Conservation (phyloP, 495 filamentous ascomycete genomes). For the Neohortaea acidophila region DNA sequence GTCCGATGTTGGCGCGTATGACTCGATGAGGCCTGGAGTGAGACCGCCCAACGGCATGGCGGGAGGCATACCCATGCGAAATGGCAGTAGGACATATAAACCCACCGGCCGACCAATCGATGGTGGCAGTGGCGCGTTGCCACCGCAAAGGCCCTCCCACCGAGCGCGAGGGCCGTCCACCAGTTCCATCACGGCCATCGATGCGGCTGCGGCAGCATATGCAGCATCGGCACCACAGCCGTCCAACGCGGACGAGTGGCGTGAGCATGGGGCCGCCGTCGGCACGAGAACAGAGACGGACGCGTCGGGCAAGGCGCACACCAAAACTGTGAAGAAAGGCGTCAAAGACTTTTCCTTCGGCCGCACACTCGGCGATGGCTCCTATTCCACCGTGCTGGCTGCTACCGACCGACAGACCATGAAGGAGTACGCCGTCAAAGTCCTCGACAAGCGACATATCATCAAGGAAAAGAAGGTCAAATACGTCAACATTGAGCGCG, state of each 20-base stretch:
- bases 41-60: constrained; percentile 22
- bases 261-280: constrained; percentile 79
- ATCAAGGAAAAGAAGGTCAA: constrained; percentile 99
- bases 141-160: constrained; percentile 51
- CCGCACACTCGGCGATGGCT: constrained; percentile 82
- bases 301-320: constrained; percentile 63
- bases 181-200: constrained; percentile 45
- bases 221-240: constrained; percentile 47
- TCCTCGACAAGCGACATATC: constrained; percentile 96
- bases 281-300: constrained; percentile 64
- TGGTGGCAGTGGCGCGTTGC: constrained; percentile 38
- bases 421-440: constrained; percentile 96
- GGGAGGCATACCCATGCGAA: constrained; percentile 31
- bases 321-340: constrained; percentile 83
- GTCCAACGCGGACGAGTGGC: constrained; percentile 77
- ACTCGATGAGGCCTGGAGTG: constrained; percentile 11
- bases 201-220: constrained; percentile 31
- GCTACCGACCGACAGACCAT: constrained; percentile 90
- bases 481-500: constrained; percentile 99
- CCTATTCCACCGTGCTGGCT: constrained; percentile 90
- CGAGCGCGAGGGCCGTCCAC: constrained; percentile 43
- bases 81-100: constrained; percentile 38
- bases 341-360: constrained; percentile 96
- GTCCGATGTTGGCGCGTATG: constrained; percentile 7
- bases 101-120: constrained; percentile 35